phyloP scores from a whole-genome alignment of 352 stramenopile genomes.

The Phytophthora macrochlamydospora region DNA sequence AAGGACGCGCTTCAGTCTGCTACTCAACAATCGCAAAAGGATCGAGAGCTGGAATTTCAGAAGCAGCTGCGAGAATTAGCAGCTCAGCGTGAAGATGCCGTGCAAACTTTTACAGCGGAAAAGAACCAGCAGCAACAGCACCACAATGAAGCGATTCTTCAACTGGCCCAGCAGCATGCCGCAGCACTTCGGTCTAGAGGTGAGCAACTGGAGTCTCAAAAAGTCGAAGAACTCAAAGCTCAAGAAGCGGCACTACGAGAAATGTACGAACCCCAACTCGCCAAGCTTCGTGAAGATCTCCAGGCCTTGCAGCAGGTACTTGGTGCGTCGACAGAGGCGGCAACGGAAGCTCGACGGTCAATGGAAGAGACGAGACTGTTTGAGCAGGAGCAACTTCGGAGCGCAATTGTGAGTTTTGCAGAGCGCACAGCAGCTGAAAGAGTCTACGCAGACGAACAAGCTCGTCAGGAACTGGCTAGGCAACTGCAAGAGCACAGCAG shows the following conservation, averaged over 20 bases:
- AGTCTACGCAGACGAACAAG: conserved; percentile 4
- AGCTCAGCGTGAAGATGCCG: conserved; percentile 27
- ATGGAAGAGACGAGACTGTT: conserved; percentile 32
- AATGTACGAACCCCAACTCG: conserved; percentile 33
- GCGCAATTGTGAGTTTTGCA: conserved; percentile 19
- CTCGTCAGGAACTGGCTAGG: conserved; percentile 17
- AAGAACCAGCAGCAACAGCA: conserved; percentile 28
- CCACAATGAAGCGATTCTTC: conserved; percentile 14
- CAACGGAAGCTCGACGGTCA: conserved; percentile 13
- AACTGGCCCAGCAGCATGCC: conserved; percentile 26
- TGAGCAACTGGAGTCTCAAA: conserved; percentile 25
- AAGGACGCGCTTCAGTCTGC: conserved; percentile 39
- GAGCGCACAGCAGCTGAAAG: conserved; percentile 10
- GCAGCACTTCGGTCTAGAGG: conserved; percentile 13
- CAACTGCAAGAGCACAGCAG: conserved; percentile 7
- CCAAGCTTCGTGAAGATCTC: conserved; percentile 27
- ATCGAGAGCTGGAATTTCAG: conserved; percentile 45
- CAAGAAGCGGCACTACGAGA: conserved; percentile 24
- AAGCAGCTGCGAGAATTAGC: conserved; percentile 45
- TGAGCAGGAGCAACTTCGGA: conserved; percentile 37
- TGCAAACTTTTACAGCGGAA: conserved; percentile 23
- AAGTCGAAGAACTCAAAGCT: conserved; percentile 21
- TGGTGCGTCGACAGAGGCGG: conserved; percentile 14
- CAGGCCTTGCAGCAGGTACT: conserved; percentile 12
- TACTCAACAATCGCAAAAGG: conserved; percentile 40